These are phyloP conservation scores for Lodderomyces jiufengensis DNA, from an alignment of 1,139 yeast genomes.

Conservation along the genomic window DNA sequence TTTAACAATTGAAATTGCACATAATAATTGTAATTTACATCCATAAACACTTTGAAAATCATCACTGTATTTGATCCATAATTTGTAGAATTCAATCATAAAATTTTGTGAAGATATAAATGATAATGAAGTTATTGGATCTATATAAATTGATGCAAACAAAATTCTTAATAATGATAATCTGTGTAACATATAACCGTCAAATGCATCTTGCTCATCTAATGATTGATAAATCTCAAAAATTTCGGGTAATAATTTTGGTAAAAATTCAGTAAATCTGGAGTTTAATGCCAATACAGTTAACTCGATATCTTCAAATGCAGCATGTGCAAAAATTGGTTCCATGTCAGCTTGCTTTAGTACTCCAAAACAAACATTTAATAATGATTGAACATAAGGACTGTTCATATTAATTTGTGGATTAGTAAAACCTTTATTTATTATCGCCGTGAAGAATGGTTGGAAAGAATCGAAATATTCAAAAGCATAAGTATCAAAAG, in stretches of 20 bases:
- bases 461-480: slow-evolving; percentile 50
- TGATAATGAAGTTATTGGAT: slow-evolving; percentile 36
- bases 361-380: slow-evolving; percentile 36
- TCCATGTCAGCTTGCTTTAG: slow-evolving; percentile 36
- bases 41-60: slow-evolving; percentile 56
- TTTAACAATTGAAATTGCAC: slow-evolving; percentile 32
- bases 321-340: slow-evolving; percentile 39
- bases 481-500: slow-evolving; percentile 52
- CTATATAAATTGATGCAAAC: slow-evolving; percentile 39
- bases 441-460: slow-evolving; percentile 48
- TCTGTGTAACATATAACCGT: slow-evolving; percentile 47
- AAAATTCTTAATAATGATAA: slow-evolving; percentile 44
- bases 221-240: slow-evolving; percentile 33
- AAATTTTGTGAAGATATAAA: slow-evolving; percentile 38
- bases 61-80: slow-evolving; percentile 48
- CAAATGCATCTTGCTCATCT: slow-evolving; percentile 41
- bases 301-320: slow-evolving; percentile 43
- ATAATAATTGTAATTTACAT: slow-evolving; percentile 50
- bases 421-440: slow-evolving; percentile 43
- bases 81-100: slow-evolving; percentile 35
- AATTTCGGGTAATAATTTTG: slow-evolving; percentile 36
- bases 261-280: slow-evolving; percentile 31
- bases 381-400: slow-evolving; percentile 38
- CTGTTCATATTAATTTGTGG: slow-evolving; percentile 32
- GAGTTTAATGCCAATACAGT: slow-evolving; percentile 35